Evolutionary conservation across 2,329 filamentous ascomycete species (phyloP), one percentile per base, ranked within the genome.

Genomic region (Fusarium burgessii): DNA sequence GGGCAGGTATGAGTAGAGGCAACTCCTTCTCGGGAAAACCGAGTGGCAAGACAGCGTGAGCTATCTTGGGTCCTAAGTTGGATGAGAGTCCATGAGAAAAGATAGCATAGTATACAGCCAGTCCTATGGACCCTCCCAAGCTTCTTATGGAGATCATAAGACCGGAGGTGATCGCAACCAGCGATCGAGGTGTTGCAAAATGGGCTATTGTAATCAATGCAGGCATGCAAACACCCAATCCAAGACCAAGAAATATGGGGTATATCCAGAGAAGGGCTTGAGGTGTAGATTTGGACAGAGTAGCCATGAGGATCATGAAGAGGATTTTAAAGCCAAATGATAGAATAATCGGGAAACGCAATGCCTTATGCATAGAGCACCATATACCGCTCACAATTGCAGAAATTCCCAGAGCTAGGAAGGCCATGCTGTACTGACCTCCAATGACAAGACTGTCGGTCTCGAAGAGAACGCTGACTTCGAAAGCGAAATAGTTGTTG

Each of bases 161-260:
- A 8, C 55, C 45, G 0, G 59, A 60, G 12, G 59, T 20, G 0
- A 62, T 60, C 1, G 55, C 45, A 7, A 62, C 32, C 7, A 62
- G 4, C 1, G 43, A 32, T 25, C 25, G 43, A 1, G 59, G 43
- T 2, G 59, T 58, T 25, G 51, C 54, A 20, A 62, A 59, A 29
- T 62, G 55, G 11, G 55, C 59, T 18, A 41, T 43, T 35, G 58
- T 62, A 25, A 62, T 57, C 6, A 62, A 12, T 1, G 54, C 29
- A 11, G 58, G 42, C 7, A 62, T 32, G 17, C 58, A 47, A 7
- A 60, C 35, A 3, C 59, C 59, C 7, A 60, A 7, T 8, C 59
- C 55, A 7, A 43, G 14, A 10, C 54, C 59, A 1, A 59, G 6
- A 14, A 20, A 27, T 2, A 51, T 20, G 2, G 43, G 43, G 2